Conservation (phyloP, 1,139 yeast genomes). For the Geotrichum bryndzae region DNA sequence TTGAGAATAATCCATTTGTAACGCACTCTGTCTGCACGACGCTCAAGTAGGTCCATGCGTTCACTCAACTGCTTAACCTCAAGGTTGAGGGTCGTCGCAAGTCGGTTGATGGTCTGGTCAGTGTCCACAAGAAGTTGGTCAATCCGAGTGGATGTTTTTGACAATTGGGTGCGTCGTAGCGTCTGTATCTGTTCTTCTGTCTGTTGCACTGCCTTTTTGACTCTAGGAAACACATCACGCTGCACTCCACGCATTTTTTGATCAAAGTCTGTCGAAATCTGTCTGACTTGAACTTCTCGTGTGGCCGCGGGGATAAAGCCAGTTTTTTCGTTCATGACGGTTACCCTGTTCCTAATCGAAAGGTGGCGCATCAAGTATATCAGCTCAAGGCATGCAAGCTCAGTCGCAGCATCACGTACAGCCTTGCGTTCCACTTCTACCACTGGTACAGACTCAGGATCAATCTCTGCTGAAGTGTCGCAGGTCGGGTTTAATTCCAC, state of each 20-base stretch:
- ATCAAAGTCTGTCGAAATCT: neutral
- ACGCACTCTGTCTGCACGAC: neutral
- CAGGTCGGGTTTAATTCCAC: neutral
- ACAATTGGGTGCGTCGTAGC: constrained; percentile 10
- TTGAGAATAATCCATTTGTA: neutral
- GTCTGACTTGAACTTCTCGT: neutral
- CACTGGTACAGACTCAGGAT: neutral
- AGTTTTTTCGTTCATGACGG: neutral
- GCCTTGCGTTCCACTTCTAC: neutral
- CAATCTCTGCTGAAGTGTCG: neutral
- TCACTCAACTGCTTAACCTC: constrained; percentile 68
- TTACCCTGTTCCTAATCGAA: neutral
- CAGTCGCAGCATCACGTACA: neutral
- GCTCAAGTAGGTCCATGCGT: constrained; percentile 47
- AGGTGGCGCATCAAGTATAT: neutral
- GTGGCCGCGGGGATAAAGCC: neutral
- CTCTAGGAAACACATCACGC: neutral
- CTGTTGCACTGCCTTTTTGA: neutral
- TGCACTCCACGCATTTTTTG: neutral
- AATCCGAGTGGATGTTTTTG: constrained; percentile 15
- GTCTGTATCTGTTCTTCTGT: neutral
- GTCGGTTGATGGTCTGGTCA: constrained; percentile 74
- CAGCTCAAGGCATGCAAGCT: neutral
- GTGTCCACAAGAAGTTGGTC: constrained; percentile 47
- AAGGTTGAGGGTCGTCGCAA: constrained; percentile 71